Evolutionary conservation across 805 yeast genomes (phyloP).

Genomic region (Debaryomyces maramus): DNA sequence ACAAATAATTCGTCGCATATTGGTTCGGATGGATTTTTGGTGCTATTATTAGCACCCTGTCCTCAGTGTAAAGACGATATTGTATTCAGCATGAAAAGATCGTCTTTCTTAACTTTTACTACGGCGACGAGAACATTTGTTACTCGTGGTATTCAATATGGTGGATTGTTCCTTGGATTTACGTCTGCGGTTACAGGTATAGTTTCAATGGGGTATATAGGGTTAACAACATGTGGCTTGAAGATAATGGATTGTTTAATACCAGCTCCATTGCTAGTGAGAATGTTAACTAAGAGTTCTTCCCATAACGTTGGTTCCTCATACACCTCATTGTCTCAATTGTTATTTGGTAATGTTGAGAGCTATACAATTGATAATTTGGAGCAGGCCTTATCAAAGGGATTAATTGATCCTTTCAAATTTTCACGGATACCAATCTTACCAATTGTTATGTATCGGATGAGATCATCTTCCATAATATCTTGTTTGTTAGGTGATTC

Average conservation of each 20-base stretch:
- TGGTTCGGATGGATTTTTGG: constrained; percentile 6
- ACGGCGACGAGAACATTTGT: constrained; percentile 17
- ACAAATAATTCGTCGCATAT: neutral
- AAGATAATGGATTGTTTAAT: constrained; percentile 37
- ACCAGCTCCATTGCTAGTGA: constrained; percentile 33
- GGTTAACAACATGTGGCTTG: constrained; percentile 37
- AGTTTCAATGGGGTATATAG: constrained; percentile 39
- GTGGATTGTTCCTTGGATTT: constrained; percentile 34
- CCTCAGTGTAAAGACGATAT: constrained; percentile 43
- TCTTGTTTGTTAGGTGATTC: constrained; percentile 24
- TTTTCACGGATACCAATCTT: constrained; percentile 37
- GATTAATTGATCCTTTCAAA: constrained; percentile 36
- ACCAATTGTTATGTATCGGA: constrained; percentile 39
- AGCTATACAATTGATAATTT: constrained; percentile 23
- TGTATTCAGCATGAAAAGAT: constrained; percentile 30
- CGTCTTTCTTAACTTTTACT: constrained; percentile 23
- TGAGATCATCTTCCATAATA: constrained; percentile 34
- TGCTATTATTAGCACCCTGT: constrained; percentile 31
- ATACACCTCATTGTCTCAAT: constrained; percentile 8
- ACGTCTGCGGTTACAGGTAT: constrained; percentile 43
- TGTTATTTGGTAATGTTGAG: constrained; percentile 12
- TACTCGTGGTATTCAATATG: constrained; percentile 25
- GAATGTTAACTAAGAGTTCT: constrained; percentile 19
- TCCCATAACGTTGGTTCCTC: constrained; percentile 1
- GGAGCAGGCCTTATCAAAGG: constrained; percentile 31